phyloP scores from a whole-genome alignment of 257 asterid species.

The Schizonepeta tenuifolia region DNA sequence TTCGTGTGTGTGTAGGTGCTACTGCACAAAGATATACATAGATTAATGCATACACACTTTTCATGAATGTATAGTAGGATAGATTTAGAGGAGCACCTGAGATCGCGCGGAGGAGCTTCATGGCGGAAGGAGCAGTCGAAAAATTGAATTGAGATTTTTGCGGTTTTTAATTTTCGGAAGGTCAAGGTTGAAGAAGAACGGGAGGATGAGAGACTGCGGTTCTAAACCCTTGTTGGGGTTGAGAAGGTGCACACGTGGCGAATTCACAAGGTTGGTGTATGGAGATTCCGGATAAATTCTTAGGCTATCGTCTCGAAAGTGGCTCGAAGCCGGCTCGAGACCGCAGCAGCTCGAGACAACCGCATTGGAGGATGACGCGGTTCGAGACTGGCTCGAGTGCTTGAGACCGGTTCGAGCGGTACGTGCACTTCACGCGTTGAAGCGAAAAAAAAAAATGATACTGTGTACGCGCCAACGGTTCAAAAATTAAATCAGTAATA shows the following conservation, averaged over 20 bases:
- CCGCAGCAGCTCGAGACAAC: no score
- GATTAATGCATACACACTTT: not conserved
- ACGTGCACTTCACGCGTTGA: no score
- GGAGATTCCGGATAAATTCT: conserved; percentile 8
- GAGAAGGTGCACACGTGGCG: conserved; percentile 34
- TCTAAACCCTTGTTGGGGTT: conserved; percentile 47
- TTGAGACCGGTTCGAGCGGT: no score
- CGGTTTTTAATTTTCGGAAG: conserved; percentile 21
- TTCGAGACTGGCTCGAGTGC: no score
- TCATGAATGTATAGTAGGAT: not conserved
- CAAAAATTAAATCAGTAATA: no score
- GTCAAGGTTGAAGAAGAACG: not conserved
- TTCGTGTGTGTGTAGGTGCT: no score
- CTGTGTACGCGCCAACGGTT: no score
- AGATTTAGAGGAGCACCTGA: conserved; percentile 43
- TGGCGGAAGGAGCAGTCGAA: conserved; percentile 29
- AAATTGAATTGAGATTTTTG: conserved; percentile 6
- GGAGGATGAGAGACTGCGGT: conserved; percentile 19
- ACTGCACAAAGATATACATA: not conserved
- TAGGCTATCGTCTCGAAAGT: no score
- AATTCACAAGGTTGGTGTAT: conserved; percentile 6
- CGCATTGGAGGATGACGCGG: no score
- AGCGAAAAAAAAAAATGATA: no score
- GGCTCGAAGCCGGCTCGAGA: no score
- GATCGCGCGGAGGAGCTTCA: conserved; percentile 66